These are phyloP conservation scores for Lecanicillium sp. DNA, from an alignment of 2,329 filamentous ascomycete genomes.

Conservation along the genomic window DNA sequence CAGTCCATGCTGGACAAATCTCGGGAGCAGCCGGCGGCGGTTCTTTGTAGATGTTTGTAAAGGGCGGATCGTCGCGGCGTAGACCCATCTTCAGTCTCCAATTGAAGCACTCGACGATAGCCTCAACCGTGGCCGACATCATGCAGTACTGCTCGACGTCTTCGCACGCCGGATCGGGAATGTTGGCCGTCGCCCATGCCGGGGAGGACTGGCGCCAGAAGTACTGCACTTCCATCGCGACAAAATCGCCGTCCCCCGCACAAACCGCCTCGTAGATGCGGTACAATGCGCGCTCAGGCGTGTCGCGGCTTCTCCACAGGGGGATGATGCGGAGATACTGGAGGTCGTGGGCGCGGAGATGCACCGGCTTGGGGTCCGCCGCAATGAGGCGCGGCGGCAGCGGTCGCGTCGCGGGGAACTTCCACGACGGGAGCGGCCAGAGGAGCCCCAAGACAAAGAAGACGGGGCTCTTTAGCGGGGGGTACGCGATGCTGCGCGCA, in stretches of 20 bases:
- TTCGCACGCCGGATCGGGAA: constrained; percentile 18
- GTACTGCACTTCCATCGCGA: constrained; percentile 24
- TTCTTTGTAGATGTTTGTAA: background rate
- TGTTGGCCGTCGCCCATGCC: constrained; percentile 16
- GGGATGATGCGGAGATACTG: constrained; percentile 15
- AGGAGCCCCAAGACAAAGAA: constrained; percentile 16
- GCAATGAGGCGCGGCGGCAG: constrained; percentile 16
- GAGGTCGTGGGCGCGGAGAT: constrained; percentile 13
- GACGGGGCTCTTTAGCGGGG: constrained; percentile 1
- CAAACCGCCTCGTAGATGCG: constrained; percentile 25
- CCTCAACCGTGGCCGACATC: constrained; percentile 21
- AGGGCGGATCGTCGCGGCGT: constrained; percentile 10
- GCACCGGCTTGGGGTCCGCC: constrained; percentile 13
- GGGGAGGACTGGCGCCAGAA: constrained; percentile 20
- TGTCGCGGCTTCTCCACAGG: constrained; percentile 21
- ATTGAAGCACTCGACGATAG: constrained; percentile 20
- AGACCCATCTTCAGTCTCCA: constrained; percentile 21
- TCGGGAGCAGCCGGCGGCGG: constrained; percentile 10
- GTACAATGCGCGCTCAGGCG: constrained; percentile 22
- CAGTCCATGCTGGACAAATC: constrained; percentile 10
- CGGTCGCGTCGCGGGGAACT: constrained; percentile 13
- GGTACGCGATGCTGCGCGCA: background rate
- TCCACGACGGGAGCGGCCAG: constrained; percentile 15
- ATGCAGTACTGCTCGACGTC: constrained; percentile 21
- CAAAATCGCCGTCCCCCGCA: constrained; percentile 19